Conservation (phyloP, 1,284 basidiomycete species). For the Quambalaria eucalypti region DNA sequence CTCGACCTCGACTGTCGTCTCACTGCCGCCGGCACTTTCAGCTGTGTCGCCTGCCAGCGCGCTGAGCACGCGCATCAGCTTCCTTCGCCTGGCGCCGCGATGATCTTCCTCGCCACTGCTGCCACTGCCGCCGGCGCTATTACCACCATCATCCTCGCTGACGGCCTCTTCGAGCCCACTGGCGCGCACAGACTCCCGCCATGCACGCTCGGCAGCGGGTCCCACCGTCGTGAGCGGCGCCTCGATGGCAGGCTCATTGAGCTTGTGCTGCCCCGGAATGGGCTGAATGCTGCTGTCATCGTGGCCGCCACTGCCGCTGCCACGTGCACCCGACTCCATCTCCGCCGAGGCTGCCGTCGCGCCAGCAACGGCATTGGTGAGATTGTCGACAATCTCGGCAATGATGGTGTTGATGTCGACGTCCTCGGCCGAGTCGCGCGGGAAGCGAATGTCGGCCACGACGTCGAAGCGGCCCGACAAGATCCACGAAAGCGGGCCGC, state of each 20-base stretch:
- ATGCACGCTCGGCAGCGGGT: conserved; percentile 29
- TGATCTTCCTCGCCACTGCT: neutral
- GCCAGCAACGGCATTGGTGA: conserved; percentile 48
- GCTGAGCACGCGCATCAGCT: neutral
- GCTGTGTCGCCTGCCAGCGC: neutral
- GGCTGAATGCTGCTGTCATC: conserved; percentile 51
- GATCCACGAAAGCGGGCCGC: conserved; percentile 90
- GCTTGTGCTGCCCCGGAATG: conserved; percentile 77
- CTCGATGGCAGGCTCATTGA: conserved; percentile 75
- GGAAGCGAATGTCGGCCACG: conserved; percentile 95
- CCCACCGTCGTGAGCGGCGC: conserved; percentile 55
- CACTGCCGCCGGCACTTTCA: neutral
- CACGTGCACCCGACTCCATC: no score
- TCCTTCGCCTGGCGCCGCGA: neutral
- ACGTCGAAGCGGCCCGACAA: conserved; percentile 91
- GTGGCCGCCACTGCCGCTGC: conserved; percentile 2
- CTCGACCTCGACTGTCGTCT: neutral
- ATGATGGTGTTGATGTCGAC: conserved; percentile 70
- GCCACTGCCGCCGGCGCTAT: neutral
- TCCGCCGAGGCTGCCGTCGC: conserved; percentile 3
- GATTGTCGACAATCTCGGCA: conserved; percentile 79
- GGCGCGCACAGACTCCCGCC: conserved; percentile 18
- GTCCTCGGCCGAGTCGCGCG: conserved; percentile 66
- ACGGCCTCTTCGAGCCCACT: neutral
- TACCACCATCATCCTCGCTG: neutral